phyloP scores from a whole-genome alignment of 108 stramenopile species.

The Fistulifera solaris region DNA sequence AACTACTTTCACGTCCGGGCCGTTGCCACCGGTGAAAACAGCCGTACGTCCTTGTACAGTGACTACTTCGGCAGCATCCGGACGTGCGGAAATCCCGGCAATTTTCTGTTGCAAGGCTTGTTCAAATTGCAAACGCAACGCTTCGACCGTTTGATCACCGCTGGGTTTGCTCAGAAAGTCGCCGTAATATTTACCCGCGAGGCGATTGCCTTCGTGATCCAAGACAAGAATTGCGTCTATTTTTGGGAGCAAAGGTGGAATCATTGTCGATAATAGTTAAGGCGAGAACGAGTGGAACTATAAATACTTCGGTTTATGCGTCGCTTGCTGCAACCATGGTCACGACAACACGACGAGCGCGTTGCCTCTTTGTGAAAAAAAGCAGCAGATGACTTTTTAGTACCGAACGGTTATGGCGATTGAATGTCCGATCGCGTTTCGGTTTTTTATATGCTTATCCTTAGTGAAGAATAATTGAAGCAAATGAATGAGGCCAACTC shows the following conservation, averaged over 20 bases:
- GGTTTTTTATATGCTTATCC: no score
- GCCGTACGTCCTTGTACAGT: slow-evolving; percentile 63
- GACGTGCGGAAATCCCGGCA: slow-evolving; percentile 53
- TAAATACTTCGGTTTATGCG: no score
- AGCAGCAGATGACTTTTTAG: no score
- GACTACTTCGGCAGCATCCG: slow-evolving; percentile 82
- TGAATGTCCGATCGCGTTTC: no score
- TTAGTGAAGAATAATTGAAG: no score
- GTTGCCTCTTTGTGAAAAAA: no score
- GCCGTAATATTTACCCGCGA: slow-evolving; percentile 84
- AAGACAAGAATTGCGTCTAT: slow-evolving; percentile 81
- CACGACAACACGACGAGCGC: no score
- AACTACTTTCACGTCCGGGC: slow-evolving; percentile 64
- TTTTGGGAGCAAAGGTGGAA: slow-evolving; percentile 78
- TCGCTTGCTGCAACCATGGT: no score
- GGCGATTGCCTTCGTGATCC: slow-evolving; percentile 74
- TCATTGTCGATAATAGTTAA: no score
- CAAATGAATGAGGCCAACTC: no score
- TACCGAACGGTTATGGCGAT: no score
- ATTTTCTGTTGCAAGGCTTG: slow-evolving; percentile 70
- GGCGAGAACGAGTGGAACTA: no score
- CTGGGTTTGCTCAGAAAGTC: slow-evolving; percentile 42
- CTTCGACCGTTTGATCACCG: slow-evolving; percentile 41
- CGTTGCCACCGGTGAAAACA: slow-evolving; percentile 57
- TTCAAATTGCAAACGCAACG: slow-evolving; percentile 53